phyloP scores from a whole-genome alignment of 306 rosid genomes.

The Corylus avellana region DNA sequence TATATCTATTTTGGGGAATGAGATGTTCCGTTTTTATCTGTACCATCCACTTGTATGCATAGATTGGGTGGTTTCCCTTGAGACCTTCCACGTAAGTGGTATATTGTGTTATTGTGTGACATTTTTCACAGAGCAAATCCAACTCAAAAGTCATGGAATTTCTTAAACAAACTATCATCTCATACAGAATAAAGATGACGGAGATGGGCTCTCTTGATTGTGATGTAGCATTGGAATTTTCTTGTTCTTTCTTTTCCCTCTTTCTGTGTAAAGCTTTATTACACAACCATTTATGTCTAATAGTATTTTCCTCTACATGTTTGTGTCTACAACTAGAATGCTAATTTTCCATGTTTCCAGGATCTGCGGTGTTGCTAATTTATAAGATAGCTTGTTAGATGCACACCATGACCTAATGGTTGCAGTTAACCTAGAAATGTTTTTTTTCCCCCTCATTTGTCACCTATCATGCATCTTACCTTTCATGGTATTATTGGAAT shows the following conservation, averaged over 20 bases:
- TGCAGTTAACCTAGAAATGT: neutral
- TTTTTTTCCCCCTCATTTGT: neutral
- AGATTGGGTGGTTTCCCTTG: neutral
- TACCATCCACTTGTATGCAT: neutral
- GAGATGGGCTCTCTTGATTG: neutral
- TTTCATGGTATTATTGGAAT: conserved; percentile 4
- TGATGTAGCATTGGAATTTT: neutral
- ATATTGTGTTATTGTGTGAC: neutral
- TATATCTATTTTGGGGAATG: neutral
- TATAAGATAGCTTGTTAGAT: neutral
- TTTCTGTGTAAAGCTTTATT: neutral
- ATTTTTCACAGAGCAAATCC: neutral
- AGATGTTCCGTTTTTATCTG: neutral
- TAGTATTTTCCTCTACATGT: conserved; percentile 2
- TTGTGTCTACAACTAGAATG: neutral
- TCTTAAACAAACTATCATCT: neutral
- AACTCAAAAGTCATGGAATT: neutral
- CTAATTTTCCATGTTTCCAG: neutral
- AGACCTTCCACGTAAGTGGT: neutral
- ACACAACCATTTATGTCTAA: neutral
- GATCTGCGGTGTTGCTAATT: neutral
- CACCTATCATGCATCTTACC: conserved; percentile 2
- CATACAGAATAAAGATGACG: neutral
- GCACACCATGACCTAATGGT: neutral
- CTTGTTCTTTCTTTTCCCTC: neutral